These are phyloP conservation scores for Penium margaritaceum DNA, from an alignment of 139 green algal genomes.

Conservation along the genomic window DNA sequence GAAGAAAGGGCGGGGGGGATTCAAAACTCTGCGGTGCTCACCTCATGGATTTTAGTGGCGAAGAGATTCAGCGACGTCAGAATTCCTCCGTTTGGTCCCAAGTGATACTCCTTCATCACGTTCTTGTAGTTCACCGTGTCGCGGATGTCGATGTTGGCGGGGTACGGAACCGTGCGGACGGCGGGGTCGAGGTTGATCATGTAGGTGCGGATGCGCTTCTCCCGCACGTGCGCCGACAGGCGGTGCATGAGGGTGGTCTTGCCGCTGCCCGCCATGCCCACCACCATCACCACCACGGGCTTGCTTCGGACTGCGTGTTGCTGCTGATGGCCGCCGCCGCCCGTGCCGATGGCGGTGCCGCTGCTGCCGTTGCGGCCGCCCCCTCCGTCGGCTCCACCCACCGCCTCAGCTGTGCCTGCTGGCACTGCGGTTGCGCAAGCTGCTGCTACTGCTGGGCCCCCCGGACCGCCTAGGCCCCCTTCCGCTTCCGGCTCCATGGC, in stretches of 20 bases:
- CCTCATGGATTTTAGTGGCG: constrained; percentile 94
- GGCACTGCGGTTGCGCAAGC: too few relatives aligned
- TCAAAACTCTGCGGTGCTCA: too few relatives aligned
- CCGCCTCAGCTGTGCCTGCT: too few relatives aligned
- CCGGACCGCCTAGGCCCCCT: too few relatives aligned
- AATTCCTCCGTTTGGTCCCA: constrained; percentile 94
- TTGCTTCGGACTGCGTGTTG: too few relatives aligned
- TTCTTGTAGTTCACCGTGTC: constrained; percentile 97
- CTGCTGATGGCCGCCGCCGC: too few relatives aligned
- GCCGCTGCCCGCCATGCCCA: constrained; percentile 89
- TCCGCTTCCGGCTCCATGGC: too few relatives aligned
- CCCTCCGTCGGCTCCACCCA: too few relatives aligned
- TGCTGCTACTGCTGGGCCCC: too few relatives aligned
- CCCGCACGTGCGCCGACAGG: constrained; percentile 70
- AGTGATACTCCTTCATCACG: constrained; percentile 93
- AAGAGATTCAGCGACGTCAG: constrained; percentile 95
- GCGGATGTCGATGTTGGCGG: constrained; percentile 90
- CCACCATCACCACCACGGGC: constrained; percentile 49
- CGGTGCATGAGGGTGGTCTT: constrained; percentile 94
- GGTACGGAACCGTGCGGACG: constrained; percentile 76
- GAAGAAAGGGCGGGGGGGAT: too few relatives aligned
- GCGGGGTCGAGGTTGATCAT: constrained; percentile 95
- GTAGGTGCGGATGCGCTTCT: constrained; percentile 58
- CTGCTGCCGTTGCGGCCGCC: too few relatives aligned
- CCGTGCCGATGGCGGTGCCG: too few relatives aligned